A percentile compares a stretch with the other conserved stretches of the same genome.
Conservation (phyloP, 2,329 filamentous ascomycete genomes). For the Colletotrichum godetiae region DNA sequence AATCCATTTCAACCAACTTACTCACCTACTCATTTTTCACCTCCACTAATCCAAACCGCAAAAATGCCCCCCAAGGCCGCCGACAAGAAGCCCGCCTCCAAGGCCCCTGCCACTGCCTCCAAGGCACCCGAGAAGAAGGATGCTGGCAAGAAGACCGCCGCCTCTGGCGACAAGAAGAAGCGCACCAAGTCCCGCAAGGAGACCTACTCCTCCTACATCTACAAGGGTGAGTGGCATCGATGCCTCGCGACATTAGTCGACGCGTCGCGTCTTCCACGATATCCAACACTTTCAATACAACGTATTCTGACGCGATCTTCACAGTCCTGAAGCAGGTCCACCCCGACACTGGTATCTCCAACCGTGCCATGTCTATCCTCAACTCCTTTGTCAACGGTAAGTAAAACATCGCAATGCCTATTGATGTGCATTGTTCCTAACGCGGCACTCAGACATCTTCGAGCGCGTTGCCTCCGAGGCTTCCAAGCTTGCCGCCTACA, state of each 20-base stretch:
- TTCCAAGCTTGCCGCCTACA: slow-evolving; percentile 99
- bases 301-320: neutral
- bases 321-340: slow-evolving; percentile 99
- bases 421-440: slow-evolving; percentile 38
- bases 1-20: slow-evolving; percentile 19
- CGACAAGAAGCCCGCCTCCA: slow-evolving; percentile 98
- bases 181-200: slow-evolving; percentile 99
- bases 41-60: slow-evolving; percentile 38
- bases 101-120: slow-evolving; percentile 83
- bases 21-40: slow-evolving; percentile 21
- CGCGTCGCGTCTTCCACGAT: neutral
- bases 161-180: slow-evolving; percentile 99
- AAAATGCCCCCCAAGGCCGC: slow-evolving; percentile 98
- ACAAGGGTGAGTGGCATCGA: slow-evolving; percentile 79
- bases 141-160: slow-evolving; percentile 99
- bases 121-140: slow-evolving; percentile 95
- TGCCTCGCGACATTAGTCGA: neutral
- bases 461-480: slow-evolving; percentile 99
- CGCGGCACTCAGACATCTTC: slow-evolving; percentile 82
- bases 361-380: slow-evolving; percentile 99
- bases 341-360: slow-evolving; percentile 99
- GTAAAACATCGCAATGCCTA: neutral
- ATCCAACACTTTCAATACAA: neutral
- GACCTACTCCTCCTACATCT: slow-evolving; percentile 99
- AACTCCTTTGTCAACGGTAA: slow-evolving; percentile 99